Evolutionary conservation across 2,329 filamentous ascomycete species (phyloP).

Genomic region (Trichophyton mentagrophytes): DNA sequence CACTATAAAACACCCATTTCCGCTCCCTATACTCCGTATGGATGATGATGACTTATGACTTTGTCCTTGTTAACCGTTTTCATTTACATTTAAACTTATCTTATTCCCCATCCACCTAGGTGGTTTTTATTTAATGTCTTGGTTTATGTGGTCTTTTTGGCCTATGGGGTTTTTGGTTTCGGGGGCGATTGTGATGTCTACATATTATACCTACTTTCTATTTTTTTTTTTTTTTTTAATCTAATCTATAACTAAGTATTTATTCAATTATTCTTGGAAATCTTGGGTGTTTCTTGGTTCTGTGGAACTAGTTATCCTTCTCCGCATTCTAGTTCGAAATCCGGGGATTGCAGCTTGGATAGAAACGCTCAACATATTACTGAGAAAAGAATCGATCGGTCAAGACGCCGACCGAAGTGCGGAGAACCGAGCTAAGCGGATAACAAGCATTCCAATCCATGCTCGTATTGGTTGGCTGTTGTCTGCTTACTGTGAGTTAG

Average conservation of each 20-base stretch:
- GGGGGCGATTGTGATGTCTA: not conserved
- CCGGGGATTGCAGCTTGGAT: not conserved
- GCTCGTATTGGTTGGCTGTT: not conserved
- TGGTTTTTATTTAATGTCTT: not conserved
- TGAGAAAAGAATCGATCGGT: not conserved
- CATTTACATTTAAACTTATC: not conserved
- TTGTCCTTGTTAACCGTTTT: not conserved
- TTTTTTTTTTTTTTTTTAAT: not conserved
- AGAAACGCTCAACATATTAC: not conserved
- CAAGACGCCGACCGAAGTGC: not conserved
- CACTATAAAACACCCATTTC: not conserved
- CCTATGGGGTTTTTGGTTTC: not conserved
- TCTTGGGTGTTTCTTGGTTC: not conserved
- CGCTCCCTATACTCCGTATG: not conserved
- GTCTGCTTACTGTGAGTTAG: not conserved
- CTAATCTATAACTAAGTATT: not conserved
- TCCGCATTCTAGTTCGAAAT: not conserved
- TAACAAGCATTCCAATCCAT: not conserved
- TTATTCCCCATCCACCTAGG: not conserved
- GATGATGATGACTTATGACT: not conserved
- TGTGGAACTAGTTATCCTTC: not conserved
- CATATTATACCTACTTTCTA: slow-evolving; percentile 2
- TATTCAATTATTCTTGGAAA: not conserved
- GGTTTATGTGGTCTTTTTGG: not conserved
- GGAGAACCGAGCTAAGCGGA: not conserved